phyloP scores from a whole-genome alignment of 2,329 filamentous ascomycete genomes.

The Calonectria ilicicola region DNA sequence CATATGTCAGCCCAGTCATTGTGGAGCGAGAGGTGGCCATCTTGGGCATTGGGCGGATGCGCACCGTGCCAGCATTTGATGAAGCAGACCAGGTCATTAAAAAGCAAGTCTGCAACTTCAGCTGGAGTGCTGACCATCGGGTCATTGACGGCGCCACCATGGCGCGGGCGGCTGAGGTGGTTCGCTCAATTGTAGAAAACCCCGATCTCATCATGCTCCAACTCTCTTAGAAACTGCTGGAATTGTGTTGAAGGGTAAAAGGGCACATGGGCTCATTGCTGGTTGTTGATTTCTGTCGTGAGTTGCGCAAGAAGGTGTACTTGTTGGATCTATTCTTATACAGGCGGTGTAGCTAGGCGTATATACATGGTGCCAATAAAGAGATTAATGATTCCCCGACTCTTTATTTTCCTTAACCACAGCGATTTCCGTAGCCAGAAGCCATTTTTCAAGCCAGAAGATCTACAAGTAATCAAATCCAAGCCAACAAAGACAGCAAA shows the following conservation, averaged over 20 bases:
- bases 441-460: background rate
- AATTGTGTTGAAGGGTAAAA: background rate
- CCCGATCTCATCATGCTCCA: conserved; percentile 90
- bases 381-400: background rate
- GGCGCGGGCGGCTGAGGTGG: conserved; percentile 87
- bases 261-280: conserved; percentile 2
- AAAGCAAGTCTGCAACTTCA: conserved; percentile 88
- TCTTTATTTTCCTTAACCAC: too few relatives aligned
- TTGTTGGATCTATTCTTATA: background rate
- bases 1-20: conserved; percentile 91
- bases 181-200: conserved; percentile 83
- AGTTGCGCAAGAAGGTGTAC: background rate
- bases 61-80: conserved; percentile 83
- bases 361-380: background rate
- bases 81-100: conserved; percentile 71
- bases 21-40: conserved; percentile 93
- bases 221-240: conserved; percentile 67
- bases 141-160: conserved; percentile 96
- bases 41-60: conserved; percentile 85
- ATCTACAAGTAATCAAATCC: background rate
- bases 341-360: background rate
- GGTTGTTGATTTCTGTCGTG: background rate
- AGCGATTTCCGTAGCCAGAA: too few relatives aligned
- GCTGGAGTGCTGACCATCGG: conserved; percentile 95
- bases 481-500: background rate